These are phyloP conservation scores for Hyaloperonospora brassicae DNA, from an alignment of 352 stramenopile genomes.

Conservation along the genomic window DNA sequence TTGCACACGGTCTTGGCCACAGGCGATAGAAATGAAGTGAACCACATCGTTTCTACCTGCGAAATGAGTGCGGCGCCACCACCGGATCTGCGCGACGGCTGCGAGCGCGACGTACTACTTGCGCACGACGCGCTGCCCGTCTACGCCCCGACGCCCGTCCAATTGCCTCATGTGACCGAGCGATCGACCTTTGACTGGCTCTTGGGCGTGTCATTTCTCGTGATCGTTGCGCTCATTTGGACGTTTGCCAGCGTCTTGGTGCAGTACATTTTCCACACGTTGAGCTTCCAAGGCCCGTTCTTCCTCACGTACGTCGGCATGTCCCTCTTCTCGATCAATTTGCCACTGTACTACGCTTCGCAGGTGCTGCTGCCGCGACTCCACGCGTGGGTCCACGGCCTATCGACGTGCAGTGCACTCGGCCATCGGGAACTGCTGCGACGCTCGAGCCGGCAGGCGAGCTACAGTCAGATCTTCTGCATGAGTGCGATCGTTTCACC, in stretches of 20 bases:
- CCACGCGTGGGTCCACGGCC: constrained; percentile 30
- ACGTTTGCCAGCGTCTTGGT: constrained; percentile 80
- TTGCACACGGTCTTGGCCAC: too few species aligned
- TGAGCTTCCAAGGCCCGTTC: constrained; percentile 82
- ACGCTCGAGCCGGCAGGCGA: constrained; percentile 26
- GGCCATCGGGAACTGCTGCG: constrained; percentile 30
- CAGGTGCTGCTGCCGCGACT: constrained; percentile 37
- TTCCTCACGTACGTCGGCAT: constrained; percentile 87
- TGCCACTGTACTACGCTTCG: constrained; percentile 69
- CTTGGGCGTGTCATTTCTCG: constrained; percentile 63
- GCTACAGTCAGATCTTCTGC: constrained; percentile 34
- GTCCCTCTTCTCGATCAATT: constrained; percentile 75
- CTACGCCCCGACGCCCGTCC: constrained; percentile 3
- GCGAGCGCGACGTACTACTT: constrained; percentile 20
- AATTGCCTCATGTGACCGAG: constrained; percentile 5
- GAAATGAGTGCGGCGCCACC: constrained; percentile 10
- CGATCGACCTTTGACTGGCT: constrained; percentile 50
- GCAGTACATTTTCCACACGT: constrained; percentile 85
- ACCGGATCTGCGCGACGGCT: constrained; percentile 17
- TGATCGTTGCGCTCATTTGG: constrained; percentile 75
- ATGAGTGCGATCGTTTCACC: constrained; percentile 78
- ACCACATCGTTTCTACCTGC: too few species aligned
- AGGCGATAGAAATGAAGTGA: too few species aligned
- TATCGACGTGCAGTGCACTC: constrained; percentile 33
- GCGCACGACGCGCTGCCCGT: constrained; percentile 19